These are phyloP conservation scores for Phytopythium boreale DNA, from an alignment of 352 stramenopile species.

Conservation along the genomic window DNA sequence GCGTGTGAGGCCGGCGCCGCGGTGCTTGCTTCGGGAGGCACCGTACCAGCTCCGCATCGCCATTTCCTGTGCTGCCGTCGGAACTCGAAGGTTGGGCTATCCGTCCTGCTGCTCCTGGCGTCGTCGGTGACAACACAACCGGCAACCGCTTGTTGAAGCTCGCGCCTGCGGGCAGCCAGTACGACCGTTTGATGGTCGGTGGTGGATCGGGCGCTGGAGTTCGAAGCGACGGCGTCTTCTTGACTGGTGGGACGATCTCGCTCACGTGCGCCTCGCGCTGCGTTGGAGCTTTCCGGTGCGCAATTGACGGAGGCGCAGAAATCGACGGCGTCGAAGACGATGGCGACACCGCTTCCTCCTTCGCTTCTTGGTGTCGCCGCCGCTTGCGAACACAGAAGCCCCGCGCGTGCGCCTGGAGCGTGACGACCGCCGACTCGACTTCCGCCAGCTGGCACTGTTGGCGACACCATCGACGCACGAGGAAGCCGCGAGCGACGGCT, in stretches of 20 bases:
- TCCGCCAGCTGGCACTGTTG: background rate
- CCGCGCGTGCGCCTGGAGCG: slow-evolving; percentile 46
- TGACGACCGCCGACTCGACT: slow-evolving; percentile 4
- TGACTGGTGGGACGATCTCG: background rate
- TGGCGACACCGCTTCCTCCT: background rate
- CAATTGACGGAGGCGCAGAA: background rate
- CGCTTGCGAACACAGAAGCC: slow-evolving; percentile 25
- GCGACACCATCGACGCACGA: slow-evolving; percentile 32
- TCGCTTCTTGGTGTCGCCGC: background rate
- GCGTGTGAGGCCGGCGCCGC: slow-evolving; percentile 1
- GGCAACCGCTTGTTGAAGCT: slow-evolving; percentile 42
- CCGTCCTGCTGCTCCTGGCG: background rate
- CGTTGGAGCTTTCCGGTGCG: background rate
- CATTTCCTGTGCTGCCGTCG: background rate
- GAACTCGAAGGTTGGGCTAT: slow-evolving; percentile 4
- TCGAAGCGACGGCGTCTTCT: background rate
- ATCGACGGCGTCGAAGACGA: background rate
- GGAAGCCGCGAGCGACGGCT: slow-evolving; percentile 55
- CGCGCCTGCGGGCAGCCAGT: slow-evolving; percentile 58
- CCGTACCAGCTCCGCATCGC: background rate
- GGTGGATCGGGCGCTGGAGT: background rate
- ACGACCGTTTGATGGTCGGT: slow-evolving; percentile 56
- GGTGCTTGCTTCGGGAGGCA: slow-evolving; percentile 2
- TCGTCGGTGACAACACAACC: slow-evolving; percentile 20
- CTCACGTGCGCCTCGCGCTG: background rate